These are phyloP conservation scores for Sherardia arvensis DNA, from an alignment of 257 asterid genomes.

Conservation along the genomic window DNA sequence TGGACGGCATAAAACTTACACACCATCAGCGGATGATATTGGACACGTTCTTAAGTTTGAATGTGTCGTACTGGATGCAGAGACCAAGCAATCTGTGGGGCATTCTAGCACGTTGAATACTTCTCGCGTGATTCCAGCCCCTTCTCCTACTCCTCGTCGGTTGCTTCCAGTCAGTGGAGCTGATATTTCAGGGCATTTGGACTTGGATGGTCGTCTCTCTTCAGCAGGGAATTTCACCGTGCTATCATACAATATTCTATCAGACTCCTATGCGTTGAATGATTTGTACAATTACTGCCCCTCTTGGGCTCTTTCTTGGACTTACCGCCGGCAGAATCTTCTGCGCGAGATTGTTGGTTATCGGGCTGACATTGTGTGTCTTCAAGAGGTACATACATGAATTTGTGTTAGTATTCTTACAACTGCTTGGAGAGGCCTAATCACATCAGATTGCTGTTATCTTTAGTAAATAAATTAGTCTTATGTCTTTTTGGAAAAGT, in stretches of 20 bases:
- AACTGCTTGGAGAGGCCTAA: background rate
- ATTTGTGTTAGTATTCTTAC: background rate
- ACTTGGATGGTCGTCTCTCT: slow-evolving; percentile 42
- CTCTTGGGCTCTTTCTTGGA: slow-evolving; percentile 98
- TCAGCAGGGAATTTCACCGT: slow-evolving; percentile 80
- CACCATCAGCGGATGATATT: slow-evolving; percentile 88
- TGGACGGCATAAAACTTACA: slow-evolving; percentile 71
- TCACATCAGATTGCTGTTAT: background rate
- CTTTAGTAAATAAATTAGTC: too few species aligned
- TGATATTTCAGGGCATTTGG: slow-evolving; percentile 57
- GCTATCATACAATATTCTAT: slow-evolving; percentile 84
- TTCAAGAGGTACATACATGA: slow-evolving; percentile 79
- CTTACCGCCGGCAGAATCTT: slow-evolving; percentile 88
- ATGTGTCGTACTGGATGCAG: slow-evolving; percentile 70
- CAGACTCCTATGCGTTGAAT: slow-evolving; percentile 65
- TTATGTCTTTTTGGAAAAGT: background rate
- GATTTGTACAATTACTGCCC: slow-evolving; percentile 85
- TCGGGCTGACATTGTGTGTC: slow-evolving; percentile 87
- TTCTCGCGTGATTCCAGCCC: slow-evolving; percentile 95
- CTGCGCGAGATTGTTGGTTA: slow-evolving; percentile 90
- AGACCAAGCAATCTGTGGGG: slow-evolving; percentile 56
- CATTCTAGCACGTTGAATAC: slow-evolving; percentile 56
- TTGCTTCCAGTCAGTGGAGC: slow-evolving; percentile 56
- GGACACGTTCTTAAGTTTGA: slow-evolving; percentile 88
- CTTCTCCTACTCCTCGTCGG: slow-evolving; percentile 84